Evolutionary conservation across 108 stramenopile species (phyloP).

Genomic region (Nitzschia putrida): DNA sequence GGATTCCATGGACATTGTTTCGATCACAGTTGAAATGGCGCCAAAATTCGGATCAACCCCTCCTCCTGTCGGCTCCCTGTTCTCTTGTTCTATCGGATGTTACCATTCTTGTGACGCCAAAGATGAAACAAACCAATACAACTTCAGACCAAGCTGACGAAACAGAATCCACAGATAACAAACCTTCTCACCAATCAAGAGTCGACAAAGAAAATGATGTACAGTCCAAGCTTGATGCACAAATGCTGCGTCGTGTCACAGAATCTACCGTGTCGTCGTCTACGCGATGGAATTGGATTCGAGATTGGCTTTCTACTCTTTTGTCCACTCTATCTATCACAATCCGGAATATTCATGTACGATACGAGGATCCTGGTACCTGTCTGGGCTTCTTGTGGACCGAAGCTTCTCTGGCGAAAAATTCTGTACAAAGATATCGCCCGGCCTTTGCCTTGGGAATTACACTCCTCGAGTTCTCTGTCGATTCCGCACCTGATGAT

Average conservation of each 20-base stretch:
- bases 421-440: constrained; percentile 25
- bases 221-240: constrained; percentile 36
- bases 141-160: constrained; percentile 11
- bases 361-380: constrained; percentile 78
- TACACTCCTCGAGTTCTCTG: constrained; percentile 55
- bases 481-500: constrained; percentile 33
- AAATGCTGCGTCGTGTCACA: constrained; percentile 34
- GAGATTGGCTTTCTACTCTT: constrained; percentile 39
- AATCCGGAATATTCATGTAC: constrained; percentile 68
- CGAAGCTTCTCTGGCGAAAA: not conserved
- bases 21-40: constrained; percentile 38
- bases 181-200: not conserved
- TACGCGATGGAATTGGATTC: constrained; percentile 36
- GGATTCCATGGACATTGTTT: constrained; percentile 65
- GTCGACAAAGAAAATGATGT: constrained; percentile 33
- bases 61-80: constrained; percentile 19
- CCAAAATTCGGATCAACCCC: not conserved
- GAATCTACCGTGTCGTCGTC: constrained; percentile 31
- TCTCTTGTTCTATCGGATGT: constrained; percentile 70
- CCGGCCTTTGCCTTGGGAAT: constrained; percentile 70
- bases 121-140: constrained; percentile 7
- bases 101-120: constrained; percentile 59
- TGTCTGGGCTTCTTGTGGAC: constrained; percentile 61
- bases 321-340: constrained; percentile 63
- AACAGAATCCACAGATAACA: not conserved